Conservation (phyloP, 2,329 filamentous ascomycete genomes). For the Trichoderma polysporum region DNA sequence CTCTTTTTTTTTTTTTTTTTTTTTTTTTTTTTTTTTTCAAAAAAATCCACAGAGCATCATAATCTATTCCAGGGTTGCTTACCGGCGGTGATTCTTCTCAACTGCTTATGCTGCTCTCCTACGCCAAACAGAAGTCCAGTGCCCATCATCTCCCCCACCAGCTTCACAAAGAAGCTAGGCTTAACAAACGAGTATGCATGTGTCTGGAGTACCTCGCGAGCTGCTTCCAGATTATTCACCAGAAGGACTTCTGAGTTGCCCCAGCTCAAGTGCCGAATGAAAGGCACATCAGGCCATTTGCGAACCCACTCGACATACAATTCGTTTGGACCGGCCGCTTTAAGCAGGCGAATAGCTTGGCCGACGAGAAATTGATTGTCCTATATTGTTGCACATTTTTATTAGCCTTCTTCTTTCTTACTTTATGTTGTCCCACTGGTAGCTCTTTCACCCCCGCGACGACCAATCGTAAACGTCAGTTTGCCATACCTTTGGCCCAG, state of each 20-base stretch:
- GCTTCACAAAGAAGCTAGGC: conserved; percentile 9
- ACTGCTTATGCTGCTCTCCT: conserved; percentile 10
- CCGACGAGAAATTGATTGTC: conserved; percentile 19
- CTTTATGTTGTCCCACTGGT: background rate
- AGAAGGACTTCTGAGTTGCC: conserved; percentile 17
- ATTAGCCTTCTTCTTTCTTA: background rate
- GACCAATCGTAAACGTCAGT: background rate
- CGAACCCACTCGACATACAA: conserved; percentile 15
- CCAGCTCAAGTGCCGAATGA: conserved; percentile 9
- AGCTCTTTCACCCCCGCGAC: background rate
- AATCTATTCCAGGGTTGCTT: background rate
- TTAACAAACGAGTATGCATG: conserved; percentile 11
- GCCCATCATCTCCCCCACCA: conserved; percentile 17
- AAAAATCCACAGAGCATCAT: background rate
- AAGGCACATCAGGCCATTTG: conserved; percentile 13
- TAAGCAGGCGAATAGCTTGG: conserved; percentile 9
- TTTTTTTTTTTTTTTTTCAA: background rate
- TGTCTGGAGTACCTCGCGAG: conserved; percentile 17
- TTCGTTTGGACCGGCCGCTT: background rate
- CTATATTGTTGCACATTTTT: background rate
- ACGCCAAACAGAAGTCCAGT: conserved; percentile 11
- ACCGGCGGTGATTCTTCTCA: conserved; percentile 7
- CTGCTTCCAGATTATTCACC: conserved; percentile 14
- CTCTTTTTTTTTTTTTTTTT: too few species aligned
- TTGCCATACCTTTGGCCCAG: conserved; percentile 16